A percentile compares a stretch with the other conserved stretches of the same genome.
Evolutionary conservation across 805 yeast genomes (phyloP).

Genomic region (Cyberlindnera subsufficiens): DNA sequence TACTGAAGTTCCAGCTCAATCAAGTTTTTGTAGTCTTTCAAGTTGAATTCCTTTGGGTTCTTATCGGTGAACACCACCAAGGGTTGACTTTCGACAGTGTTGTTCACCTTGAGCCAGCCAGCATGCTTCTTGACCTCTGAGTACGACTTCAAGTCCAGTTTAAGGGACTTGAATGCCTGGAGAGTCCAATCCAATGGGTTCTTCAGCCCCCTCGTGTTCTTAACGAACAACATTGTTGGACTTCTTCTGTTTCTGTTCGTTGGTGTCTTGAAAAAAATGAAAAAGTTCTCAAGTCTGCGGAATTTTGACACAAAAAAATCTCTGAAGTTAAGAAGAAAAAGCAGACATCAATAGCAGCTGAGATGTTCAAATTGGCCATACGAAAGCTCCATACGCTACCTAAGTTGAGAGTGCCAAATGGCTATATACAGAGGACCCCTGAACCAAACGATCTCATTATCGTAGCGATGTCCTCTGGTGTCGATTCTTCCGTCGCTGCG

Average conservation of each 20-base stretch:
- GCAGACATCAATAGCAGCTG: too few species aligned
- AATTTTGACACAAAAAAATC: too few species aligned
- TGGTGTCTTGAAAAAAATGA: too few species aligned
- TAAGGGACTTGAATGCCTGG: slow-evolving; percentile 3
- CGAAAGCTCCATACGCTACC: slow-evolving; percentile 2
- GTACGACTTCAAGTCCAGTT: not conserved
- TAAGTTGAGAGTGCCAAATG: slow-evolving; percentile 11
- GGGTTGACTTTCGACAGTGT: not conserved
- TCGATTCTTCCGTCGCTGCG: slow-evolving; percentile 89
- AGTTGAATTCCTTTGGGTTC: slow-evolving; percentile 11
- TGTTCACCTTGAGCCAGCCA: not conserved
- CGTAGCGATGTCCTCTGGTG: slow-evolving; percentile 96
- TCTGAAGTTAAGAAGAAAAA: too few species aligned
- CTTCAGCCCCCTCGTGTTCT: too few species aligned
- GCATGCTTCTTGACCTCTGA: not conserved
- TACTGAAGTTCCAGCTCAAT: slow-evolving; percentile 8
- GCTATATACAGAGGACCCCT: slow-evolving; percentile 39
- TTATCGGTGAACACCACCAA: slow-evolving; percentile 12
- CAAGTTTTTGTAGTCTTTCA: slow-evolving; percentile 13
- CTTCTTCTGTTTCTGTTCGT: too few species aligned
- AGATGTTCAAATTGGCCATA: not conserved
- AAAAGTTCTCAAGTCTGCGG: too few species aligned
- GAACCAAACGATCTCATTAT: slow-evolving; percentile 51
- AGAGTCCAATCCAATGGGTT: not conserved
- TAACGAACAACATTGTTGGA: too few species aligned